phyloP scores from a whole-genome alignment of 768 basidiomycete species.

The Auricularia sp. region DNA sequence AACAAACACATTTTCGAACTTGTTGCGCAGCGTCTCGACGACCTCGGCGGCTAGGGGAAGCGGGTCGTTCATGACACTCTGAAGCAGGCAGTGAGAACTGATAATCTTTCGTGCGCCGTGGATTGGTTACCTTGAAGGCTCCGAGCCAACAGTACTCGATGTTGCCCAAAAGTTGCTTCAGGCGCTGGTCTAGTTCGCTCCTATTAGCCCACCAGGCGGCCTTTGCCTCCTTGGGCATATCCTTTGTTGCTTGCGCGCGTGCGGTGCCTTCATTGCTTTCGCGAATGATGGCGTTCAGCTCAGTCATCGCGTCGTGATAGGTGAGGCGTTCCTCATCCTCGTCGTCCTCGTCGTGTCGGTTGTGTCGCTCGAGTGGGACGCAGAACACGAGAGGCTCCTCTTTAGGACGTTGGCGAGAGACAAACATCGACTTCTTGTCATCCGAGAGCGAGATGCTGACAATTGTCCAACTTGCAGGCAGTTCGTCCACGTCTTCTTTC shows the following conservation, averaged over 20 bases:
- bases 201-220: conserved; percentile 83
- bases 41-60: conserved; percentile 31
- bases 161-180: conserved; percentile 65
- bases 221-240: conserved; percentile 52
- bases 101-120: conserved; percentile 1
- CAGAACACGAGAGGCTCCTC: conserved; percentile 71
- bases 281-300: conserved; percentile 72
- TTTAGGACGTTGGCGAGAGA: conserved; percentile 63
- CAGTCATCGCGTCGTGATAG: conserved; percentile 59
- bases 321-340: conserved; percentile 56
- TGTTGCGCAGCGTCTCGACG: conserved; percentile 47
- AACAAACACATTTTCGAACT: conserved; percentile 69
- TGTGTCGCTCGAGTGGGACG: conserved; percentile 67
- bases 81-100: background rate
- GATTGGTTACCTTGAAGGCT: conserved; percentile 73
- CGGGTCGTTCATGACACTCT: conserved; percentile 56
- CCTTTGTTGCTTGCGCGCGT: conserved; percentile 57
- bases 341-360: conserved; percentile 63
- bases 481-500: conserved; percentile 18
- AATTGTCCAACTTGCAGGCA: conserved; percentile 76
- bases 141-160: conserved; percentile 97
- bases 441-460: conserved; percentile 75
- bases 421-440: conserved; percentile 72
- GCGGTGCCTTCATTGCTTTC: conserved; percentile 68
- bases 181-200: conserved; percentile 58